Conservation (phyloP, 768 basidiomycete species). For the Lactarius quietus region DNA sequence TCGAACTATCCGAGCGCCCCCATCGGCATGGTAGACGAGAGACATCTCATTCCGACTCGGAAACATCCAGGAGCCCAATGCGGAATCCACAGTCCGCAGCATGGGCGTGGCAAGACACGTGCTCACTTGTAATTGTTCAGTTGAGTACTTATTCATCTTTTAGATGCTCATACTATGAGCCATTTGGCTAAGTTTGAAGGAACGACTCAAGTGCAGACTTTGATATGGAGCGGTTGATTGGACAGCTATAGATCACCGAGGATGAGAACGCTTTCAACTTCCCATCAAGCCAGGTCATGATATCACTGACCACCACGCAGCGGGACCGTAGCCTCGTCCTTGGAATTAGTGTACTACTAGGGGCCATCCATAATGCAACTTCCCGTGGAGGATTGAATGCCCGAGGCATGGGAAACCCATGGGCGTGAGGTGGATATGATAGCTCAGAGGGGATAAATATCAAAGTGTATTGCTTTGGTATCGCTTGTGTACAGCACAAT, state of each 20-base stretch:
- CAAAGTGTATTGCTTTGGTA: background rate
- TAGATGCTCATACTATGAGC: background rate
- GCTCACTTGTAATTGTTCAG: background rate
- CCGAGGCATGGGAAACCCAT: constrained; percentile 9
- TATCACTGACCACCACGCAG: background rate
- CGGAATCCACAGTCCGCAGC: background rate
- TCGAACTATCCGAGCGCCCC: background rate
- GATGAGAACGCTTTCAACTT: too few species aligned
- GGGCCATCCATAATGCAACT: background rate
- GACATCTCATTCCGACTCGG: background rate
- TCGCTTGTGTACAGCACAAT: background rate
- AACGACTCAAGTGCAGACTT: background rate
- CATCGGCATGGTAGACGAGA: background rate
- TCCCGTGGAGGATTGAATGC: constrained; percentile 2
- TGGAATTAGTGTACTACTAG: background rate
- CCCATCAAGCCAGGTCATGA: background rate
- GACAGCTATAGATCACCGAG: too few species aligned
- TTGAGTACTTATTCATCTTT: background rate
- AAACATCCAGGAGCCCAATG: background rate
- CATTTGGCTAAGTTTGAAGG: background rate
- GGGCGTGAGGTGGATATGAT: background rate
- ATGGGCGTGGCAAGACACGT: background rate
- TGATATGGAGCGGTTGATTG: background rate
- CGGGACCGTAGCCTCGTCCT: background rate
- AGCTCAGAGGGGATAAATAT: background rate